A percentile compares a stretch with the other conserved stretches of the same genome.
These are phyloP conservation scores for Dicorynia guianensis DNA, from an alignment of 306 rosid genomes.

Conservation along the genomic window DNA sequence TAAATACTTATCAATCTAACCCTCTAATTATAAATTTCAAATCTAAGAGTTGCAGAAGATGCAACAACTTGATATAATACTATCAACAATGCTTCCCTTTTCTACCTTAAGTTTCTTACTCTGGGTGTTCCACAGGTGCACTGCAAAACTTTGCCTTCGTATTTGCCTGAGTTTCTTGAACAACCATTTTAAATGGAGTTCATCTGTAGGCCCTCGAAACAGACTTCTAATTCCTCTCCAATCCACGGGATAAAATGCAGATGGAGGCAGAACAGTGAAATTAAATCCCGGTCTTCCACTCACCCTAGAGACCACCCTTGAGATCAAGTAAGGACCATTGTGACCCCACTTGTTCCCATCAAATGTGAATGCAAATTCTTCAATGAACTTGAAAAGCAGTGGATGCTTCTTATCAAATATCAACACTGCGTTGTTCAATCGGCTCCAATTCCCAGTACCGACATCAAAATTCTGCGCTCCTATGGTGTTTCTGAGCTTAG, in stretches of 20 bases:
- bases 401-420: slow-evolving; percentile 85
- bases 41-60: slow-evolving; percentile 60
- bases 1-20: slow-evolving; percentile 27
- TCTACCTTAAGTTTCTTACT: slow-evolving; percentile 65
- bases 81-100: slow-evolving; percentile 78
- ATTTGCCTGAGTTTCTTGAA: slow-evolving; percentile 58
- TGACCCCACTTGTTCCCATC: slow-evolving; percentile 98
- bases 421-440: slow-evolving; percentile 87
- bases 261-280: slow-evolving; percentile 69
- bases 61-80: slow-evolving; percentile 53
- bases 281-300: slow-evolving; percentile 56
- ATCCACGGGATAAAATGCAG: slow-evolving; percentile 85
- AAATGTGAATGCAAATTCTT: slow-evolving; percentile 86
- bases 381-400: slow-evolving; percentile 71
- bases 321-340: slow-evolving; percentile 91
- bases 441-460: slow-evolving; percentile 74
- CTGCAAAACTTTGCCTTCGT: slow-evolving; percentile 58
- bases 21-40: slow-evolving; percentile 44
- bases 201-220: slow-evolving; percentile 64
- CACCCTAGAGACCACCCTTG: slow-evolving; percentile 82
- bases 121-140: slow-evolving; percentile 88
- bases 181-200: slow-evolving; percentile 66
- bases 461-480: slow-evolving; percentile 82
- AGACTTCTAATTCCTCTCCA: slow-evolving; percentile 69
- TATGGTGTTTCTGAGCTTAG: slow-evolving; percentile 70